These are phyloP conservation scores for Fusarium sublunatum DNA, from an alignment of 2,329 filamentous ascomycete genomes.

Conservation along the genomic window DNA sequence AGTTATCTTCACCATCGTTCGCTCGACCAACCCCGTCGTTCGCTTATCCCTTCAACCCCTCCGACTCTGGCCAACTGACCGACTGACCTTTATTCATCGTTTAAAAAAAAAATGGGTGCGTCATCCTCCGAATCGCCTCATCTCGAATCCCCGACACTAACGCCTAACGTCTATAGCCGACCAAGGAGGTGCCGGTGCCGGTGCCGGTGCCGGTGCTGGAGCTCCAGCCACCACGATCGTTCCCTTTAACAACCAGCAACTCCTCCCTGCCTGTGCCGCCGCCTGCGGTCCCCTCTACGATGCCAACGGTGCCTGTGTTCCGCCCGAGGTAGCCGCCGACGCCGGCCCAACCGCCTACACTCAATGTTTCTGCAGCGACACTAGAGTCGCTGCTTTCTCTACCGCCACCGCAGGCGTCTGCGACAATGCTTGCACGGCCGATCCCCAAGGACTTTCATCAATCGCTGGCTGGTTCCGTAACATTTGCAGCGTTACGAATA, in stretches of 20 bases:
- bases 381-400: conserved; percentile 68
- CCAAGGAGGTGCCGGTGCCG: conserved; percentile 16
- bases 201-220: conserved; percentile 2
- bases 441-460: conserved; percentile 58
- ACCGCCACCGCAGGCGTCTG: conserved; percentile 70
- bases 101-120: conserved; percentile 52
- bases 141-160: conserved; percentile 34
- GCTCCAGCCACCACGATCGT: conserved; percentile 62
- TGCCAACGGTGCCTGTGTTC: conserved; percentile 78
- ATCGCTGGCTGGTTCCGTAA: conserved; percentile 77
- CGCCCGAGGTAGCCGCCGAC: conserved; percentile 60
- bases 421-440: conserved; percentile 64
- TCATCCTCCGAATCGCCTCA: conserved; percentile 17
- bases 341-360: conserved; percentile 66
- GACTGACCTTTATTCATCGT: conserved; percentile 29
- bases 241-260: conserved; percentile 58
- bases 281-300: conserved; percentile 71
- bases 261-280: conserved; percentile 71
- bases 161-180: conserved; percentile 16
- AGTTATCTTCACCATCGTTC: neutral
- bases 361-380: conserved; percentile 78
- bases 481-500: conserved; percentile 66
- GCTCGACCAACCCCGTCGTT: conserved; percentile 13
- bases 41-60: conserved; percentile 18
- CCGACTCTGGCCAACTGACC: conserved; percentile 1